Evolutionary conservation across 176 grass and related monocot species (phyloP).

Genomic region (Echinochloa phyllopogon): DNA sequence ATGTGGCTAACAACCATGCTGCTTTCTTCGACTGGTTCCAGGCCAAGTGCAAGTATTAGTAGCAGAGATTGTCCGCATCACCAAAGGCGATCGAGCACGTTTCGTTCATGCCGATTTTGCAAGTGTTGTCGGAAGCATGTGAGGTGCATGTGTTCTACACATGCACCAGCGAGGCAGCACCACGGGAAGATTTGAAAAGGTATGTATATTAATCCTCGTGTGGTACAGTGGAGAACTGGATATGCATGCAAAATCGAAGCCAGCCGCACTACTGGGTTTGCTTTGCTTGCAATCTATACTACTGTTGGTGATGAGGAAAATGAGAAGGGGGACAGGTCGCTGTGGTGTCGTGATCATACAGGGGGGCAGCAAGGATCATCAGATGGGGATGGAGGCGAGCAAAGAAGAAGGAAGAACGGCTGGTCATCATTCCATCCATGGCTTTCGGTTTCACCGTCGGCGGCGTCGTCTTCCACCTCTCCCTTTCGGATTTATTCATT

Average conservation of each 20-base stretch:
- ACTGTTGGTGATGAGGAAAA: too few species aligned
- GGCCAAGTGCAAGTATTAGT: too few species aligned
- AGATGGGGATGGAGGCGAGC: background rate
- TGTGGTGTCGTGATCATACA: too few species aligned
- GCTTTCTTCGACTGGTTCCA: background rate
- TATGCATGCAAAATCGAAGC: too few species aligned
- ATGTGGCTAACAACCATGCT: conserved; percentile 1
- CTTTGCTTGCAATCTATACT: too few species aligned
- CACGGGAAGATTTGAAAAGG: background rate
- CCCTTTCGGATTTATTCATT: background rate
- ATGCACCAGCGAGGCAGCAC: background rate
- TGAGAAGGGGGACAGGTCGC: too few species aligned
- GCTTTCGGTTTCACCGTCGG: background rate
- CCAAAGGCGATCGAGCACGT: conserved; percentile 19
- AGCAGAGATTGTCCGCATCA: background rate
- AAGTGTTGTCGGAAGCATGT: too few species aligned
- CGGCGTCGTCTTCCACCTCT: background rate
- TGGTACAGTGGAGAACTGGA: too few species aligned
- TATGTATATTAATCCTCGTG: too few species aligned
- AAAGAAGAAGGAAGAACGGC: background rate
- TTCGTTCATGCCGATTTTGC: background rate
- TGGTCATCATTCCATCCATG: background rate
- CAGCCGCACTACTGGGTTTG: too few species aligned
- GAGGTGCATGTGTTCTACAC: too few species aligned
- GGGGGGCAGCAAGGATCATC: too few species aligned